Percentiles rank a stretch among this genome's conserved stretches.
phyloP scores from a whole-genome alignment of 2,329 filamentous ascomycete species.

The Aspergillus pseudoviridinutans region DNA sequence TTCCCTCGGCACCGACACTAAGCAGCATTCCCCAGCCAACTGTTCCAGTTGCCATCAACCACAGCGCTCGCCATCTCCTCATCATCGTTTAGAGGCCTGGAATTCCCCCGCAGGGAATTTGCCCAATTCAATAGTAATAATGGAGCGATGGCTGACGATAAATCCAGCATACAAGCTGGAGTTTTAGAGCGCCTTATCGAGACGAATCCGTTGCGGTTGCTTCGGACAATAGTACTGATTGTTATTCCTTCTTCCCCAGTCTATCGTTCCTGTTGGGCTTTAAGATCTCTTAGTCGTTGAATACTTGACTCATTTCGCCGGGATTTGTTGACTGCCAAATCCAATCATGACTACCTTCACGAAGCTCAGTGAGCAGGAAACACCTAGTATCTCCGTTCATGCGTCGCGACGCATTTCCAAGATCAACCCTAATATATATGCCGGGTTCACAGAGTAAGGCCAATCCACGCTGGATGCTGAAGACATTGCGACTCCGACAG shows the following conservation, averaged over 20 bases:
- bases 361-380: conserved; percentile 57
- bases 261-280: not conserved
- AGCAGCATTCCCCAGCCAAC: not conserved
- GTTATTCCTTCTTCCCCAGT: not conserved
- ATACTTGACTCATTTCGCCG: not conserved
- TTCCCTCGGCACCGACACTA: conserved; percentile 13
- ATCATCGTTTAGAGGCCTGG: conserved; percentile 6
- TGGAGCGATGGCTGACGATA: conserved; percentile 6
- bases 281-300: conserved; percentile 3
- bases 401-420: conserved; percentile 62
- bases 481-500: not conserved
- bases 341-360: conserved; percentile 68
- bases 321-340: not conserved
- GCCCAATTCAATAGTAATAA: conserved; percentile 17
- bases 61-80: not conserved
- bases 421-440: conserved; percentile 78
- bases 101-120: conserved; percentile 31
- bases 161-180: conserved; percentile 13
- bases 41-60: not conserved
- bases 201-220: conserved; percentile 8
- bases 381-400: conserved; percentile 63
- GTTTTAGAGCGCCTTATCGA: conserved; percentile 9
- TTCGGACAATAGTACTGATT: conserved; percentile 1
- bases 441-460: conserved; percentile 75
- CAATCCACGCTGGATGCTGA: not conserved